Evolutionary conservation across 441 rosid species (phyloP).

Genomic region (Dalechampia spathulata): DNA sequence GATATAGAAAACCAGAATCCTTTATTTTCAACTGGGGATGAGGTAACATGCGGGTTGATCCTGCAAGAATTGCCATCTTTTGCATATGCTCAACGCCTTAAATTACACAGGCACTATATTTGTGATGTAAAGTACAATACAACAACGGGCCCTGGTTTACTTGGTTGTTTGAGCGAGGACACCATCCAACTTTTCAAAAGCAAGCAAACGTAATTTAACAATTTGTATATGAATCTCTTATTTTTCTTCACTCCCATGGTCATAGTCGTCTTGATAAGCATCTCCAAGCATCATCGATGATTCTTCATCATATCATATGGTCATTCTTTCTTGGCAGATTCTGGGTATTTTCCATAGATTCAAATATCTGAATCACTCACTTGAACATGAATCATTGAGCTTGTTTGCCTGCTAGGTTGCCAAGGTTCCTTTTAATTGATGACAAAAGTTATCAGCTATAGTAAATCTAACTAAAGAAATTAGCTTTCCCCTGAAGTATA

Average conservation of each 20-base stretch:
- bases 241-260: background rate
- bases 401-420: too few species aligned
- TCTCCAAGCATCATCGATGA: too few species aligned
- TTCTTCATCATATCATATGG: too few species aligned
- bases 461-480: too few species aligned
- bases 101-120: slow-evolving; percentile 38
- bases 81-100: slow-evolving; percentile 32
- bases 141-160: slow-evolving; percentile 27
- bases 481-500: too few species aligned
- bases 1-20: slow-evolving; percentile 31
- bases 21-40: slow-evolving; percentile 58
- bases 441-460: too few species aligned
- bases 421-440: too few species aligned
- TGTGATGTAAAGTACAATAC: slow-evolving; percentile 52
- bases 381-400: too few species aligned
- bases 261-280: too few species aligned
- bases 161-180: slow-evolving; percentile 59
- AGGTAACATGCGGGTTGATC: slow-evolving; percentile 37
- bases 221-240: background rate
- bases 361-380: too few species aligned
- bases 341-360: too few species aligned
- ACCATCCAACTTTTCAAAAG: slow-evolving; percentile 52
- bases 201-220: background rate
- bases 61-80: slow-evolving; percentile 69
- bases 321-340: too few species aligned